Evolutionary conservation across 352 stramenopile species (phyloP), one percentile per base, ranked within the genome.

Genomic region (Thraustochytrium striatum): DNA sequence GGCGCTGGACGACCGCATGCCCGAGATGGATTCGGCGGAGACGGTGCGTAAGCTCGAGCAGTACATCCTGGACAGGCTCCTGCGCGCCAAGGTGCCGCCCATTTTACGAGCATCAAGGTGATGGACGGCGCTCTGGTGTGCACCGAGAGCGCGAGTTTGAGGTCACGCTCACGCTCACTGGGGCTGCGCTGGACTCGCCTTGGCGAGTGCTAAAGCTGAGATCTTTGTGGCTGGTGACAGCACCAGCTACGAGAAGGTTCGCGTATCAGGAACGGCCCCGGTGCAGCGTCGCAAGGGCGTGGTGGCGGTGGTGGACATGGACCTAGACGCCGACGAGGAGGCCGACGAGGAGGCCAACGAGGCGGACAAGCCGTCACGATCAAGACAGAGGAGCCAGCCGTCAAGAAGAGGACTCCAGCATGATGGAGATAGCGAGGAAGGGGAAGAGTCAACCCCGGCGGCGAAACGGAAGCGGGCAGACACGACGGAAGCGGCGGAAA

Each of bases 21-120:
- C 65, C 3, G 65, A 75, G 65, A 75, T 75, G 65, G 47, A 75
- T 25, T 39, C 65, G 39, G 25, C 65, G 19, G 65, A 75, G 39
- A 75, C 65, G 25, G 28, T 75, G 65, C 65, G 65, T 38, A 75
- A 75, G 52, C 65, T 75, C 21, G 43, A 75, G 36, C 65, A 75
- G 52, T 75, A 75, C 52, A 75, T 75, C 11, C 30, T 75, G 21
- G 65, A 75, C 30, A 65, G 65, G 41, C 65, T 75, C 3, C 25
- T 75, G 65, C 65, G 44, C 44, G 32, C 41, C 21, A 39, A 43
- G 41, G 50, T 38, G 65, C 65, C 65, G 28, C 13, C 28, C 65
- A 75, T 19, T 75, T 75, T 32, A 75, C 65, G 1, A 43, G 30
- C 2, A 55, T 75, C 30, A 30, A 38, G 1, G 35, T 75, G 13